Base-by-base conservation (phyloP, 2,329 filamentous ascomycete species). In the Lomentospora prolificans region DNA sequence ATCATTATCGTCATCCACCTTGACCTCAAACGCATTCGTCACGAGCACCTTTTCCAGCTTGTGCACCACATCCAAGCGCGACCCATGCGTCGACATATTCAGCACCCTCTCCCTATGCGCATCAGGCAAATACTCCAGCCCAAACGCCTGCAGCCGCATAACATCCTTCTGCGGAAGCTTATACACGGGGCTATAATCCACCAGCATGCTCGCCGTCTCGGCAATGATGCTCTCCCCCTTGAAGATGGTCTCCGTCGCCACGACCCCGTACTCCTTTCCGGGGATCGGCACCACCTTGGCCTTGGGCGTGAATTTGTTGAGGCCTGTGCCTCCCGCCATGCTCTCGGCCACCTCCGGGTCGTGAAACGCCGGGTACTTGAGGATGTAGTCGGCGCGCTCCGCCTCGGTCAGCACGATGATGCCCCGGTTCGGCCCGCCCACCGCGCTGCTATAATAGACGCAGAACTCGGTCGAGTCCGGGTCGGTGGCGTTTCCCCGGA, bases 21-120 rank as follows among this genome's bases (percentile, higher is more conserved):
- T 65, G 28, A 73, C 67, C 52, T 73, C 70, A 50, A 73, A 73
- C 8, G 67, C 65, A 58, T 72, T 73, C 17, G 69, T 73, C 31
- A 64, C 55, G 51, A 68, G 60, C 44, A 74, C 67, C 59, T 66
- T 68, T 55, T 69, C 65, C 44, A 73, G 61, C 50, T 60, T 62
- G n/a, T 64, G 60, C 7, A 62, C 52, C 36, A 65, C 60, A 31
- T 64, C 61, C 36, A 61, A 58, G 5, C 57, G 58, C 6, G 56
- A 60, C 44, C 64, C 64, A 57, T 72, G 69, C 8, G 66, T 66
- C 17, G 70, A 73, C 53, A 74, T 66, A 53, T 67, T 65, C 57
- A 74, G 58, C 50, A 70, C 62, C 30, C 60, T 59, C 12, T 60
- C 58, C 4, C 65, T 63, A 61, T 72, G 69, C 24, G 53, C 10